Evolutionary conservation across 139 green algal species (phyloP).

Genomic region (Coelastrella sp.): DNA sequence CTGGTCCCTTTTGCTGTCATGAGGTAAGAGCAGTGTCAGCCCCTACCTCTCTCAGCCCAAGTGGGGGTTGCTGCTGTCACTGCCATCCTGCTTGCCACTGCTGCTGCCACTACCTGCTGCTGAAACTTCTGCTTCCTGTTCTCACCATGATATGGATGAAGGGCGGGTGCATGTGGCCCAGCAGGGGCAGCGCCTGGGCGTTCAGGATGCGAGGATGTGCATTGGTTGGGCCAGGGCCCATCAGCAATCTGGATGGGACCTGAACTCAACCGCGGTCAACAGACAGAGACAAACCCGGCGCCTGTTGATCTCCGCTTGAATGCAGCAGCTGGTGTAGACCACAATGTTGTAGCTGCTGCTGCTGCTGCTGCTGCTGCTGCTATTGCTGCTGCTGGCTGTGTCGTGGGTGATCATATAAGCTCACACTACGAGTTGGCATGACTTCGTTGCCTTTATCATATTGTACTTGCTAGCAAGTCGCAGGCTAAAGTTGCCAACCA

Average conservation of each 20-base stretch:
- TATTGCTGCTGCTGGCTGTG: too few species aligned
- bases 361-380: too few species aligned
- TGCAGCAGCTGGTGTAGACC: too few species aligned
- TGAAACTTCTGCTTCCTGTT: slow-evolving; percentile 57
- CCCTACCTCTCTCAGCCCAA: too few species aligned
- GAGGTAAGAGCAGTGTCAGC: too few species aligned
- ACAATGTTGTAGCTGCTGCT: too few species aligned
- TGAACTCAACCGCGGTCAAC: slow-evolving; percentile 4
- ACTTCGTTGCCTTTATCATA: too few species aligned
- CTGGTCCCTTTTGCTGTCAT: too few species aligned
- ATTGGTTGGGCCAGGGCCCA: slow-evolving; percentile 90
- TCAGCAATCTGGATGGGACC: slow-evolving; percentile 81
- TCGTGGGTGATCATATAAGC: too few species aligned
- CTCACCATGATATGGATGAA: slow-evolving; percentile 84
- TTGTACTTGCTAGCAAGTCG: too few species aligned
- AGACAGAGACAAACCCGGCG: neutral
- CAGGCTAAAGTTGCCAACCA: too few species aligned
- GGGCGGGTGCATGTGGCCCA: slow-evolving; percentile 92
- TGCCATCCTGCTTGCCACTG: neutral
- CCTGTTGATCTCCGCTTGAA: neutral
- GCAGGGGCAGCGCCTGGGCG: slow-evolving; percentile 82
- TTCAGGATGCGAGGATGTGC: slow-evolving; percentile 82
- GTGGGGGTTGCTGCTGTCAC: neutral
- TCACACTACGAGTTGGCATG: too few species aligned
- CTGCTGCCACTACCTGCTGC: neutral